Conservation (phyloP, 1,284 basidiomycete species). For the Caloboletus firmus region DNA sequence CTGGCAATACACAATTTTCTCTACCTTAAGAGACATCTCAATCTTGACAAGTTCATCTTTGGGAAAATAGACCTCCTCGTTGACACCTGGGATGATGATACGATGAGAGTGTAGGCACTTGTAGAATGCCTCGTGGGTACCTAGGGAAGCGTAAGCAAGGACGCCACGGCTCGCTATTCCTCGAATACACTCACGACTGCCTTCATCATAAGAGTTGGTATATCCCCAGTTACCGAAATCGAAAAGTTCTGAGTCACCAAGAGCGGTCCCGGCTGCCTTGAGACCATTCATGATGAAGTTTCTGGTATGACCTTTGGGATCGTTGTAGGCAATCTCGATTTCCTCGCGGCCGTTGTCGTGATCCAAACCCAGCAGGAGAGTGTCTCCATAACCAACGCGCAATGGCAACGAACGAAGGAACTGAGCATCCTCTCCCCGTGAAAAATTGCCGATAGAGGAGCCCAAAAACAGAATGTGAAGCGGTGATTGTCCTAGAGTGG, state of each 20-base stretch:
- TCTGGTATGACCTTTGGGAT: constrained; percentile 73
- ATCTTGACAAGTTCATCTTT: constrained; percentile 81
- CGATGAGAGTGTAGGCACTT: constrained; percentile 66
- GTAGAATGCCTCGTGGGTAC: constrained; percentile 87
- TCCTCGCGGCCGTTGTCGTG: constrained; percentile 67
- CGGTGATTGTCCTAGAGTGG: constrained; percentile 47
- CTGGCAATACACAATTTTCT: constrained; percentile 3
- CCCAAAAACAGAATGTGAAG: constrained; percentile 92
- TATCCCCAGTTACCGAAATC: constrained; percentile 81
- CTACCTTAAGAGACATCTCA: constrained; percentile 87
- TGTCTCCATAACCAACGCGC: constrained; percentile 68
- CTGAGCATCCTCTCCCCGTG: constrained; percentile 65
- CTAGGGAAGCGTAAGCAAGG: constrained; percentile 41
- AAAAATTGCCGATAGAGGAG: constrained; percentile 92
- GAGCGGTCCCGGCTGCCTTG: constrained; percentile 55
- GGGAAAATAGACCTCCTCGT: constrained; percentile 51
- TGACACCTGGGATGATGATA: constrained; percentile 52
- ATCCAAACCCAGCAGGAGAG: constrained; percentile 82
- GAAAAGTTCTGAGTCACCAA: constrained; percentile 66
- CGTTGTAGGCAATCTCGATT: constrained; percentile 85
- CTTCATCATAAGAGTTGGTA: constrained; percentile 73
- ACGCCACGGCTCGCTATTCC: background rate
- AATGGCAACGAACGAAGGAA: constrained; percentile 85
- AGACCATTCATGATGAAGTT: constrained; percentile 93
- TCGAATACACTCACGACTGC: constrained; percentile 53